Evolutionary conservation across 73 alveolate species (phyloP), one percentile per base, ranked within the genome.

Genomic region (Paramecium pentaurelia): DNA sequence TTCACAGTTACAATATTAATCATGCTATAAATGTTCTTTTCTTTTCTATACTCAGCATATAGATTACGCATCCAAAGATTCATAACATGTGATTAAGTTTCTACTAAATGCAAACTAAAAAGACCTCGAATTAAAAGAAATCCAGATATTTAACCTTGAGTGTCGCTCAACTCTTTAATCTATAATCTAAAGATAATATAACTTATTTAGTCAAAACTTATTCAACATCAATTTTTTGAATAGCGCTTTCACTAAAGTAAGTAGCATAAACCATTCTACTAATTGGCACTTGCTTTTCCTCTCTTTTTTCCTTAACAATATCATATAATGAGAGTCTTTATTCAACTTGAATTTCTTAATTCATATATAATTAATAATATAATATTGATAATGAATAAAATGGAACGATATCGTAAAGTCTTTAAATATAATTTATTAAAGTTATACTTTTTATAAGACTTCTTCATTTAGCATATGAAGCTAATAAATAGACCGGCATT

Each of bases 101-200:
- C 91, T 6, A 80, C 58, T 25, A 80, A 7, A 25, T 80, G 91
- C 8, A 80, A 49, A 80, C 64, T 32, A 47, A 80, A 80, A 2
- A 80, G 58, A 16, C 91, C 91, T 49, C 91, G 37, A 45, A 80
- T 80, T 37, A 80, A 80, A 1, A 80, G 47, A n/a, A 80, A 80
- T 12, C 91, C 91, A 12, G 87, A 16, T 1, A 73, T 73, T 38
- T 73, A 80, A 9, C 58, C 71, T 10, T 49, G 54, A 80, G 47
- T 80, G 20, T 80, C 49, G 44, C 88, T 75, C 58, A 80, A 80
- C 10, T 80, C 91, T 80, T 80, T 80, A 27, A 80, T 80, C 91
- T 80, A 73, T 16, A 38, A 40, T 73, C 40, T 36, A 18, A 37
- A 14, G n/a, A 40, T 80, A 44, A 25, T 54, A 54, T 27, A 27